Evolutionary conservation across 2,329 filamentous ascomycete species (phyloP).

Genomic region (Calonectria naviculata): DNA sequence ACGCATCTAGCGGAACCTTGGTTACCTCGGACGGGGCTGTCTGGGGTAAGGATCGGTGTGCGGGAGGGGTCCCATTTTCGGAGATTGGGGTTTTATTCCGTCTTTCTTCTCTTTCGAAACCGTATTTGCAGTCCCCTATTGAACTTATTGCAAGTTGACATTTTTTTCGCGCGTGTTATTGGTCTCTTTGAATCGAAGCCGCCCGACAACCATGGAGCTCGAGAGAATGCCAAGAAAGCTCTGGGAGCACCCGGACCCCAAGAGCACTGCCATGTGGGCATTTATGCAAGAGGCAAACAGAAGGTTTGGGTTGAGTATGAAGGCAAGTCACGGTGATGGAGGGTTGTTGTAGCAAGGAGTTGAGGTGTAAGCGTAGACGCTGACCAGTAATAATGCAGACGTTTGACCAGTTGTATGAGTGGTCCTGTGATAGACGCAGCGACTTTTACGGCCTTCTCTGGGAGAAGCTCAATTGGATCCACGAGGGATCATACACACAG

Average conservation of each 20-base stretch:
- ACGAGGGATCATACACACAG: slow-evolving; percentile 67
- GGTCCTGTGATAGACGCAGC: slow-evolving; percentile 70
- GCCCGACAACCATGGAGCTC: slow-evolving; percentile 41
- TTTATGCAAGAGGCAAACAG: slow-evolving; percentile 76
- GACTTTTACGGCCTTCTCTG: slow-evolving; percentile 77
- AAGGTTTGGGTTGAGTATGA: slow-evolving; percentile 65
- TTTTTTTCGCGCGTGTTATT: slow-evolving; percentile 11
- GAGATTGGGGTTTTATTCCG: not conserved
- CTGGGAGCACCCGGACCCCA: slow-evolving; percentile 73
- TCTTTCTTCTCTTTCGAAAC: not conserved
- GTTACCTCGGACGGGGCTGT: slow-evolving; percentile 32
- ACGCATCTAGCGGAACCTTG: slow-evolving; percentile 1
- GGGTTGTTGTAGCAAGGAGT: not conserved
- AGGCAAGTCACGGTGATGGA: slow-evolving; percentile 54
- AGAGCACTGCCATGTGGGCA: slow-evolving; percentile 72
- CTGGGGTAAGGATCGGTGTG: not conserved
- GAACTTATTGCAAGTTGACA: not conserved
- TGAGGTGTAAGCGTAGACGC: not conserved
- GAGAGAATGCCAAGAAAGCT: slow-evolving; percentile 66
- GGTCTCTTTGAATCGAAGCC: not conserved
- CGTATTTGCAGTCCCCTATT: too few relatives aligned
- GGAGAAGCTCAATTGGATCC: slow-evolving; percentile 68
- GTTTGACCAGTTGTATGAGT: slow-evolving; percentile 77
- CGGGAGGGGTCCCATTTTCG: not conserved
- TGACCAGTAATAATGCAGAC: slow-evolving; percentile 60